phyloP scores from a whole-genome alignment of 2,329 filamentous ascomycete species.

The Cercospora berteroae region DNA sequence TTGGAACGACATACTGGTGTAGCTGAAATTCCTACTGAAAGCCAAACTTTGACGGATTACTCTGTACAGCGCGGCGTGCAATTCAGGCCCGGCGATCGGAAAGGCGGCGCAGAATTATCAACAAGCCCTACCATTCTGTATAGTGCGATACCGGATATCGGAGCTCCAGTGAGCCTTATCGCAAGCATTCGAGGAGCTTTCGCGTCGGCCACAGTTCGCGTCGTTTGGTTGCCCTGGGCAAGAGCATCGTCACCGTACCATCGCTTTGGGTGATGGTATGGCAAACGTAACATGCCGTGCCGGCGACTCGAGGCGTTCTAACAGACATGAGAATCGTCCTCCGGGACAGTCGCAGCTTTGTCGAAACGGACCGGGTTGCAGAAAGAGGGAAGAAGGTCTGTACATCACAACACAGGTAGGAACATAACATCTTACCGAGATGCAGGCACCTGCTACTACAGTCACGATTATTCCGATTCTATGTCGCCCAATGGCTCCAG shows the following conservation, averaged over 20 bases:
- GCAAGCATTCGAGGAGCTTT: neutral
- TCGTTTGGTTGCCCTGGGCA: neutral
- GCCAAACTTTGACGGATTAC: neutral
- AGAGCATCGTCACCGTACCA: neutral
- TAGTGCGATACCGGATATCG: neutral
- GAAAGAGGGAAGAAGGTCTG: conserved; percentile 37
- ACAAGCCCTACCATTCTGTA: neutral
- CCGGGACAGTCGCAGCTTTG: conserved; percentile 33
- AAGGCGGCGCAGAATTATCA: neutral
- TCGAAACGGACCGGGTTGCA: conserved; percentile 38
- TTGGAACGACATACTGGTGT: neutral
- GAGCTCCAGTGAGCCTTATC: neutral
- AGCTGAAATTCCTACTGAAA: neutral
- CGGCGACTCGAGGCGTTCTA: conserved; percentile 33
- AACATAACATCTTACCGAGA: conserved; percentile 11
- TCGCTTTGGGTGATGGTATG: conserved; percentile 34
- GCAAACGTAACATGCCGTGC: conserved; percentile 32
- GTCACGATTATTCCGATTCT: conserved; percentile 34
- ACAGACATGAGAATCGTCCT: conserved; percentile 33
- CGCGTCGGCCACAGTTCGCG: neutral
- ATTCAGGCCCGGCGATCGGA: neutral
- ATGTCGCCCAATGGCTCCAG: conserved; percentile 32
- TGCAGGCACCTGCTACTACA: conserved; percentile 37
- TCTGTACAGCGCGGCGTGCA: neutral
- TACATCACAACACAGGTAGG: neutral